Conservation (phyloP, 352 stramenopile species). For the Pythium utonaiense region DNA sequence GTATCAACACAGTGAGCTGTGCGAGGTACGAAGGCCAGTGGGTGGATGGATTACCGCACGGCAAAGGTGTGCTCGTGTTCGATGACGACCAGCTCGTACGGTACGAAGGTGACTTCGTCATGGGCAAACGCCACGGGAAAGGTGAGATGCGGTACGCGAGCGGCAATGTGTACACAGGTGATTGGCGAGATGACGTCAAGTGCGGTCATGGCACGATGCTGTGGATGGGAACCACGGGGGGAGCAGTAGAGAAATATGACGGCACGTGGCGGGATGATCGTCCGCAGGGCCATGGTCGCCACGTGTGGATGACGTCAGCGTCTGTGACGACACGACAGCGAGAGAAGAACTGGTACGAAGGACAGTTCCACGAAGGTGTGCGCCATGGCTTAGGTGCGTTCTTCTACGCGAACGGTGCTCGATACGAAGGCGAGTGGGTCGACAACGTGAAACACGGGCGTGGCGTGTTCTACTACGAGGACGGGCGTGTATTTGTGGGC, state of each 20-base stretch:
- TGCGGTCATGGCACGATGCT: conserved; percentile 74
- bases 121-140: conserved; percentile 47
- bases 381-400: conserved; percentile 72
- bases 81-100: conserved; percentile 46
- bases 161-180: conserved; percentile 62
- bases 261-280: conserved; percentile 70
- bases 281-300: conserved; percentile 72
- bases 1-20: conserved; percentile 36
- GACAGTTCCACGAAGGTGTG: conserved; percentile 61
- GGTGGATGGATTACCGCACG: conserved; percentile 63
- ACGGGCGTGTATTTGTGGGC: conserved; percentile 55
- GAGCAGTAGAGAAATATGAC: conserved; percentile 55
- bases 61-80: conserved; percentile 70
- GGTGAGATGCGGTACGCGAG: conserved; percentile 67
- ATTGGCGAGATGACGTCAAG: conserved; percentile 71
- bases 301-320: conserved; percentile 61
- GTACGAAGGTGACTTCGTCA: conserved; percentile 55
- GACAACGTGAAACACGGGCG: conserved; percentile 74
- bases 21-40: conserved; percentile 80
- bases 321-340: conserved; percentile 14
- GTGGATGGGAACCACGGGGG: conserved; percentile 40
- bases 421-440: conserved; percentile 82
- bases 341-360: conserved; percentile 84
- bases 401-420: conserved; percentile 83
- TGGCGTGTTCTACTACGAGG: conserved; percentile 70